phyloP scores from a whole-genome alignment of 495 filamentous ascomycete species.

The Hypoxylon subgilvum region DNA sequence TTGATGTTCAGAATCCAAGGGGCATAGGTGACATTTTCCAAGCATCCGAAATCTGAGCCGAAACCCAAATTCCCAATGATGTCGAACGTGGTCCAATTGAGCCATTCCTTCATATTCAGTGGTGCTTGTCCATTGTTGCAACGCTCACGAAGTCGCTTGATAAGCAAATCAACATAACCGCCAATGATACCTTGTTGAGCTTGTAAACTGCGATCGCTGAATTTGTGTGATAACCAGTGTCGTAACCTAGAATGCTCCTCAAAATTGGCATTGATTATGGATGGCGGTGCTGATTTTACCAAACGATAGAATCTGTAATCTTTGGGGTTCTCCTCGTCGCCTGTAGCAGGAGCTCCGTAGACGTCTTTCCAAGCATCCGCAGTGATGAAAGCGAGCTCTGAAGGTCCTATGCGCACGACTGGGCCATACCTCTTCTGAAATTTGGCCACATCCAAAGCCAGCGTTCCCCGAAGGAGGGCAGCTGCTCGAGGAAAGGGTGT shows the following conservation, averaged over 20 bases:
- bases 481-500: slow-evolving; percentile 31
- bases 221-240: slow-evolving; percentile 49
- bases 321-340: slow-evolving; percentile 37
- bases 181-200: slow-evolving; percentile 45
- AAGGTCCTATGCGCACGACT: slow-evolving; percentile 53
- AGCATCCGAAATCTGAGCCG: slow-evolving; percentile 56
- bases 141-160: slow-evolving; percentile 45
- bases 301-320: slow-evolving; percentile 34
- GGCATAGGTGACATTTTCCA: slow-evolving; percentile 49
- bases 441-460: slow-evolving; percentile 43
- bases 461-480: slow-evolving; percentile 23
- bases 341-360: slow-evolving; percentile 41
- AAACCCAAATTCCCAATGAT: slow-evolving; percentile 61
- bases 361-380: slow-evolving; percentile 58
- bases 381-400: slow-evolving; percentile 52
- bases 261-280: slow-evolving; percentile 26
- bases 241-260: slow-evolving; percentile 45
- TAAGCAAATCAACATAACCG: slow-evolving; percentile 45
- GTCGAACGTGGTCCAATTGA: slow-evolving; percentile 59
- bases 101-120: slow-evolving; percentile 52
- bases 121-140: slow-evolving; percentile 16
- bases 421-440: slow-evolving; percentile 54
- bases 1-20: slow-evolving; percentile 54
- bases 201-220: slow-evolving; percentile 48
- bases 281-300: slow-evolving; percentile 22